Evolutionary conservation across 257 asterid genomes (phyloP).

Genomic region (Solanum virginianum): DNA sequence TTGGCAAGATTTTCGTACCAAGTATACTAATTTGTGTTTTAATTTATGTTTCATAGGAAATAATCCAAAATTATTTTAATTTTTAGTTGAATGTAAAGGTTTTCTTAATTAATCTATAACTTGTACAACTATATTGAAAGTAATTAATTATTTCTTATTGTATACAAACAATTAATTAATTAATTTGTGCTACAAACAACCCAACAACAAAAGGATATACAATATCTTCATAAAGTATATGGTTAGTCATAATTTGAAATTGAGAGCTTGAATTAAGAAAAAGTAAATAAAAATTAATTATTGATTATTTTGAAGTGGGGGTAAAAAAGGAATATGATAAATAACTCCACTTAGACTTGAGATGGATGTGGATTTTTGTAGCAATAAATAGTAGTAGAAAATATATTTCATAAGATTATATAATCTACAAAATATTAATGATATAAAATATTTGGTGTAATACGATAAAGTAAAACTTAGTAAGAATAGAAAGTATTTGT

Average conservation of each 20-base stretch:
- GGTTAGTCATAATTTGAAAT: neutral
- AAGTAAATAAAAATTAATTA: neutral
- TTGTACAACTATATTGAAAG: too few species aligned
- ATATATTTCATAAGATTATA: neutral
- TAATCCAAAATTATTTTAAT: neutral
- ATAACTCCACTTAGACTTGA: neutral
- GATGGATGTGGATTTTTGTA: neutral
- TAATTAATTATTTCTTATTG: too few species aligned
- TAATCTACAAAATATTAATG: too few species aligned
- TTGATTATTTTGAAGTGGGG: neutral
- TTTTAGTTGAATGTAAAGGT: too few species aligned
- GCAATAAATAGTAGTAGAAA: neutral
- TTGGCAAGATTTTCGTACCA: neutral
- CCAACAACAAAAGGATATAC: too few species aligned
- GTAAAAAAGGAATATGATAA: neutral
- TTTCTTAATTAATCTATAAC: too few species aligned
- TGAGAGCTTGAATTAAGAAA: neutral
- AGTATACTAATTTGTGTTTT: neutral
- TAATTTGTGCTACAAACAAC: too few species aligned
- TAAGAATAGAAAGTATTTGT: rapidly evolving
- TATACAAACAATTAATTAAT: too few species aligned
- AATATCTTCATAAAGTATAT: neutral
- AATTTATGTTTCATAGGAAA: neutral
- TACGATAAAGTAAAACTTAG: too few species aligned
- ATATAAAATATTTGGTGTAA: rapidly evolving